A percentile compares a stretch with the other conserved stretches of the same genome.
These are phyloP conservation scores for Tolypocladium paradoxum DNA, from an alignment of 2,329 filamentous ascomycete species.

Conservation along the genomic window DNA sequence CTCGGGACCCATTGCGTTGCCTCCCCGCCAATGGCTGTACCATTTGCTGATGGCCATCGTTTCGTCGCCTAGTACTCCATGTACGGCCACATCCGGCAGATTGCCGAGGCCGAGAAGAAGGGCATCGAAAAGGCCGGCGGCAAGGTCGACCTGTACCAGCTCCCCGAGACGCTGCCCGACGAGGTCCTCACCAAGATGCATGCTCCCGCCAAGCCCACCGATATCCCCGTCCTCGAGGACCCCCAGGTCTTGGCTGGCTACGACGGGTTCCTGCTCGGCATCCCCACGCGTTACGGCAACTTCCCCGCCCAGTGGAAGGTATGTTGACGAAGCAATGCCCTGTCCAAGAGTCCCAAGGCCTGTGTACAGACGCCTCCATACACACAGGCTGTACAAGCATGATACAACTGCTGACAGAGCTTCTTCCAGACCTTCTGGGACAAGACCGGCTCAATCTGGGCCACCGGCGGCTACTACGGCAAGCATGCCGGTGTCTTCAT, in stretches of 20 bases:
- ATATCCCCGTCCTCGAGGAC: conserved; percentile 52
- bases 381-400: too few relatives aligned
- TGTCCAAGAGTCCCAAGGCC: too few relatives aligned
- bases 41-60: not conserved
- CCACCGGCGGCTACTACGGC: conserved; percentile 63
- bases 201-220: conserved; percentile 63
- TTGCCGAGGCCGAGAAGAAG: conserved; percentile 83
- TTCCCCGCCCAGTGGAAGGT: conserved; percentile 92
- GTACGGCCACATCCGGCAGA: conserved; percentile 78
- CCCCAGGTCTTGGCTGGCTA: conserved; percentile 56
- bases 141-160: conserved; percentile 70
- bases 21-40: not conserved
- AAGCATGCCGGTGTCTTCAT: conserved; percentile 91
- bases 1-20: not conserved
- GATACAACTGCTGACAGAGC: conserved; percentile 1
- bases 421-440: conserved; percentile 62
- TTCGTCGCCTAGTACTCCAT: conserved; percentile 61
- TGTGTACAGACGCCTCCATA: too few relatives aligned
- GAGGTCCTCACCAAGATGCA: conserved; percentile 87
- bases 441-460: conserved; percentile 78
- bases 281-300: conserved; percentile 94
- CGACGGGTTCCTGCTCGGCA: conserved; percentile 85
- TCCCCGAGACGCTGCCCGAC: conserved; percentile 74
- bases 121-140: conserved; percentile 86
- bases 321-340: conserved; percentile 1